These are phyloP conservation scores for Nicotiana undulata DNA, from an alignment of 257 asterid genomes.

Conservation along the genomic window DNA sequence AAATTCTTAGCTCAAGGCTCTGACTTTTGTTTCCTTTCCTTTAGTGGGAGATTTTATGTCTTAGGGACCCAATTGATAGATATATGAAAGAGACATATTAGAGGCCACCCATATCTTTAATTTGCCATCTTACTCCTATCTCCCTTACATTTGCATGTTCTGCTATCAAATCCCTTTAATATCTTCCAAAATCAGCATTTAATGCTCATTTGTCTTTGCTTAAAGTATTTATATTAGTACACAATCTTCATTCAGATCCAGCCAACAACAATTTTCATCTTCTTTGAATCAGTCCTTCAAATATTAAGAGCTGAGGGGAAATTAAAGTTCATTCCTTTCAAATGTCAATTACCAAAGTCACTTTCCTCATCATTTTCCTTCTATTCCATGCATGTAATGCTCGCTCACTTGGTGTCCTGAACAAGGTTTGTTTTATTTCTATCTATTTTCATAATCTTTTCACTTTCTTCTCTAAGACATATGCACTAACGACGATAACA, in stretches of 20 bases:
- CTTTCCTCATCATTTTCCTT: constrained; percentile 9
- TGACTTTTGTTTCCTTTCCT: constrained; percentile 5
- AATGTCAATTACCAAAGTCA: constrained; percentile 31
- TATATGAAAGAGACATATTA: constrained; percentile 38
- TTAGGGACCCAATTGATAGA: constrained; percentile 17
- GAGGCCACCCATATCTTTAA: constrained; percentile 47
- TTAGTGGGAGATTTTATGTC: constrained; percentile 17
- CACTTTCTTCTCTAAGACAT: not conserved
- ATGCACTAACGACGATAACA: not conserved
- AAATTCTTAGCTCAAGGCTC: not conserved
- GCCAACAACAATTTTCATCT: not conserved
- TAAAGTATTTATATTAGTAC: not conserved
- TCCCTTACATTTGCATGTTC: constrained; percentile 69
- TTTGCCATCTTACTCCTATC: constrained; percentile 24
- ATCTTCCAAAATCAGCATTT: constrained; percentile 33
- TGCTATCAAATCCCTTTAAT: constrained; percentile 9
- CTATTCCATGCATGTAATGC: constrained; percentile 38
- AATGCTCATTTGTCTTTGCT: constrained; percentile 26
- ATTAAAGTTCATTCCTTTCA: not conserved
- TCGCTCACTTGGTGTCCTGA: constrained; percentile 28
- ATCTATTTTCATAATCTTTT: not conserved
- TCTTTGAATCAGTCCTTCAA: constrained; percentile 7
- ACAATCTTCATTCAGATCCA: not conserved
- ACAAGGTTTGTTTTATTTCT: not conserved
- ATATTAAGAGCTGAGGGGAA: not conserved